These are phyloP conservation scores for Hyphodiscus sp. DNA, from an alignment of 2,329 filamentous ascomycete genomes.

Conservation along the genomic window DNA sequence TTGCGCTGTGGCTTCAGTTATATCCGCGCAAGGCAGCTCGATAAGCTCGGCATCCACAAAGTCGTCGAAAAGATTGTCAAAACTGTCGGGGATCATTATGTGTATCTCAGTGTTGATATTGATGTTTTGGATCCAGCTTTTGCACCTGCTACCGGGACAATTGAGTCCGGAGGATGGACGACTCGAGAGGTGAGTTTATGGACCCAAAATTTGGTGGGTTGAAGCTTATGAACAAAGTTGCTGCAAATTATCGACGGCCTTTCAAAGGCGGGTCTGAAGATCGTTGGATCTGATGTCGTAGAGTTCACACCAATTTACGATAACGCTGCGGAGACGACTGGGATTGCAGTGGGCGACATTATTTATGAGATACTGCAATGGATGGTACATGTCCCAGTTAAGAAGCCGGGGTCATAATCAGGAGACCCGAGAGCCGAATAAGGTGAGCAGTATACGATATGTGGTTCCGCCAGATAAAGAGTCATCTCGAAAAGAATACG, in stretches of 20 bases:
- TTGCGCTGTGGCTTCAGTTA: constrained; percentile 26
- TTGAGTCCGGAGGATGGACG: constrained; percentile 30
- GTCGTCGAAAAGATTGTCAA: constrained; percentile 24
- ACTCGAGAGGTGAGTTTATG: constrained; percentile 24
- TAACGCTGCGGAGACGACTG: constrained; percentile 27
- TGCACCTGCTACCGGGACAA: constrained; percentile 28
- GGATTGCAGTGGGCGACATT: constrained; percentile 24
- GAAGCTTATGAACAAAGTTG: constrained; percentile 11
- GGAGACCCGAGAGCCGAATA: no score
- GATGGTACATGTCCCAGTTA: constrained; percentile 27
- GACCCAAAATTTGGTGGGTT: neutral
- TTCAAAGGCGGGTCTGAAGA: constrained; percentile 25
- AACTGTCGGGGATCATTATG: constrained; percentile 24
- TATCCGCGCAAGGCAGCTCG: constrained; percentile 24
- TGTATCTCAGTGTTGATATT: constrained; percentile 29
- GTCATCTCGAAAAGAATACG: no score
- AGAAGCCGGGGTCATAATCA: constrained; percentile 4
- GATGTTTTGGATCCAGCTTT: constrained; percentile 29
- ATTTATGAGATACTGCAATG: constrained; percentile 28
- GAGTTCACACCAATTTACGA: constrained; percentile 29
- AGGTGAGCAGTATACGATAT: no score
- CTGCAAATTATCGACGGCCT: constrained; percentile 26
- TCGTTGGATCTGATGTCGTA: constrained; percentile 29
- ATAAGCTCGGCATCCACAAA: constrained; percentile 23
- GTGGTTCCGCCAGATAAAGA: no score